phyloP scores from a whole-genome alignment of 495 filamentous ascomycete genomes.

The Trichoderma asperelloides region DNA sequence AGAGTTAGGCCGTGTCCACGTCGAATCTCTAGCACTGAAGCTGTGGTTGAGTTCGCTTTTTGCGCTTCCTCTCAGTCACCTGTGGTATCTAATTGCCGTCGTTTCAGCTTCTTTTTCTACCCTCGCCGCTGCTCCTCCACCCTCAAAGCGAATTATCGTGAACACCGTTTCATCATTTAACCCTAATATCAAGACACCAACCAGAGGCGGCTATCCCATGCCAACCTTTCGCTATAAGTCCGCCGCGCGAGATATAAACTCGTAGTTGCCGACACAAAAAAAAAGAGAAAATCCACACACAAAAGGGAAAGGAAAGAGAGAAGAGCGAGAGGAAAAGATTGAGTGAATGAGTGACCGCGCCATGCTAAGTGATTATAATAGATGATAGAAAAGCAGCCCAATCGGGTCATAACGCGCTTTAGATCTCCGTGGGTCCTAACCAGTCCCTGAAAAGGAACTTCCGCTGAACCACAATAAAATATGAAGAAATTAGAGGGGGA shows the following conservation, averaged over 20 bases:
- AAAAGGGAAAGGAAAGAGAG: background rate
- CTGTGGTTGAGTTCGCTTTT: background rate
- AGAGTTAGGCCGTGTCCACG: background rate
- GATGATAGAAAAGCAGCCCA: background rate
- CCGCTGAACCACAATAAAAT: background rate
- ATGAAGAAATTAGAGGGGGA: background rate
- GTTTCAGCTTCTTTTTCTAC: background rate
- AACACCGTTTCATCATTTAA: constrained; percentile 1
- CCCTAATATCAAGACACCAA: background rate
- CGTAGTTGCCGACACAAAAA: background rate
- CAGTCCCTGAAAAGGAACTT: background rate
- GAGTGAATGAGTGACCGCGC: constrained; percentile 1
- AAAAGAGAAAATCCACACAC: background rate
- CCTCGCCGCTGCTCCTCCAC: background rate
- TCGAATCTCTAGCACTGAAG: background rate
- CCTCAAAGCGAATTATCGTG: background rate
- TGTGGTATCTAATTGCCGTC: background rate
- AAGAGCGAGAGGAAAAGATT: background rate
- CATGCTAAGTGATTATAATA: background rate
- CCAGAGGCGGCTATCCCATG: background rate
- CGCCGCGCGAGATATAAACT: background rate
- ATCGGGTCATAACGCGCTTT: background rate
- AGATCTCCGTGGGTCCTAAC: background rate
- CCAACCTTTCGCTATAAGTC: background rate
- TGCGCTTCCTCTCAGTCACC: background rate